phyloP scores from a whole-genome alignment of 148 eudicot genomes.

The Salicornia ramosissima region DNA sequence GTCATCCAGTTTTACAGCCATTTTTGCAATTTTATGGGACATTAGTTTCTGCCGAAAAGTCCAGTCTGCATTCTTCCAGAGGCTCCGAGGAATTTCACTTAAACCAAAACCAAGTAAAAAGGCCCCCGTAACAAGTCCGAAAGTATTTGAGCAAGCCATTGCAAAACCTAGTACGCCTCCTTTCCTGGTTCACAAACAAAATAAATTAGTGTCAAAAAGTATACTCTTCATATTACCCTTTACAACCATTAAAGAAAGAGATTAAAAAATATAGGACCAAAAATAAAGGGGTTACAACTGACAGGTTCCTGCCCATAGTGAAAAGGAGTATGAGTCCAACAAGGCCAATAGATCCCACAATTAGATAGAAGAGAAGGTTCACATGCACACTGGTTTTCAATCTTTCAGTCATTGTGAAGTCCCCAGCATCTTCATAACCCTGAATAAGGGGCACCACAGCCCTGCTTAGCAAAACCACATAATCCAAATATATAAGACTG shows the following conservation, averaged over 20 bases:
- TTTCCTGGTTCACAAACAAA: conserved; percentile 43
- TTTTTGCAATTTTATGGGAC: conserved; percentile 86
- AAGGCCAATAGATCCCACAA: conserved; percentile 79
- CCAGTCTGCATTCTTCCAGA: conserved; percentile 97
- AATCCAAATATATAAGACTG: conserved; percentile 44
- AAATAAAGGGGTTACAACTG: conserved; percentile 27
- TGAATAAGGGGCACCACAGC: conserved; percentile 91
- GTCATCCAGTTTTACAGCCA: conserved; percentile 87
- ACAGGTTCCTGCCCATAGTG: conserved; percentile 55
- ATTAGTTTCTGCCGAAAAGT: conserved; percentile 72
- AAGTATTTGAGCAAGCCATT: conserved; percentile 97
- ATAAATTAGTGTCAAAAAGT: conserved; percentile 8
- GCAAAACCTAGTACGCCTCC: conserved; percentile 71
- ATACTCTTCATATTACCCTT: not conserved
- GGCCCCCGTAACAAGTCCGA: conserved; percentile 97
- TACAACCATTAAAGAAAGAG: not conserved
- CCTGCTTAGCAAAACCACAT: conserved; percentile 63
- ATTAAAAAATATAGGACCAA: not conserved
- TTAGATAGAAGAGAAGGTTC: conserved; percentile 75
- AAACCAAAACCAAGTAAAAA: conserved; percentile 98
- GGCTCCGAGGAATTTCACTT: conserved; percentile 86
- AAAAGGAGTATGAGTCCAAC: conserved; percentile 78
- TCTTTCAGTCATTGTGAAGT: conserved; percentile 75
- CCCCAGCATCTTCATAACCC: conserved; percentile 99
- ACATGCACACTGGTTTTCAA: conserved; percentile 82